Evolutionary conservation across 129 eudicot species (phyloP).

Genomic region (Arctium minus): DNA sequence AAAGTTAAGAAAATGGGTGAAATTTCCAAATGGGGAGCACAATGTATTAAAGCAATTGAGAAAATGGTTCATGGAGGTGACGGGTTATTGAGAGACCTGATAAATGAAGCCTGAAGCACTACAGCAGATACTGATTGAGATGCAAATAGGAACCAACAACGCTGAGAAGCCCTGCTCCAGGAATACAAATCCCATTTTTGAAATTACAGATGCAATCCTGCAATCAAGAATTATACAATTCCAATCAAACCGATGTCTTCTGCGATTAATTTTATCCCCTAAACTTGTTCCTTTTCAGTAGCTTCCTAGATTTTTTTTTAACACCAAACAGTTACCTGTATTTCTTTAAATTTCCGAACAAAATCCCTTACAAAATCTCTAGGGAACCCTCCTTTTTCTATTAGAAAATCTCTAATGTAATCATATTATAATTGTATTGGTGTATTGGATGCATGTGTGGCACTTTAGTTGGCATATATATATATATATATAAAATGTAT

Average conservation of each 20-base stretch:
- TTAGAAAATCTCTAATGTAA: neutral
- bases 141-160: slow-evolving; percentile 76
- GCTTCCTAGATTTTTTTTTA: neutral
- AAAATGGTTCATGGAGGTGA: neutral
- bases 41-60: neutral
- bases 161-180: slow-evolving; percentile 89
- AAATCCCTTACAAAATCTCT: neutral
- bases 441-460: neutral
- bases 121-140: slow-evolving; percentile 78
- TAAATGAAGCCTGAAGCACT: slow-evolving; percentile 90
- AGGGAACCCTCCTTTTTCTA: neutral
- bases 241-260: neutral
- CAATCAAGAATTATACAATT: slow-evolving; percentile 9
- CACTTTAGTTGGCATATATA: no score
- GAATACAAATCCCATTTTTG: slow-evolving; percentile 93
- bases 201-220: slow-evolving; percentile 97
- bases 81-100: slow-evolving; percentile 48
- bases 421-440: neutral
- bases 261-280: neutral
- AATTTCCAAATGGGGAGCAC: neutral
- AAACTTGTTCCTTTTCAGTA: neutral
- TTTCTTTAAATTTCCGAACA: neutral
- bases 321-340: neutral
- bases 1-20: neutral
- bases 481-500: no score